Percentiles rank a stretch among this genome's conserved stretches.
These are phyloP conservation scores for Penicillium taxi DNA, from an alignment of 495 filamentous ascomycete species.

Conservation along the genomic window DNA sequence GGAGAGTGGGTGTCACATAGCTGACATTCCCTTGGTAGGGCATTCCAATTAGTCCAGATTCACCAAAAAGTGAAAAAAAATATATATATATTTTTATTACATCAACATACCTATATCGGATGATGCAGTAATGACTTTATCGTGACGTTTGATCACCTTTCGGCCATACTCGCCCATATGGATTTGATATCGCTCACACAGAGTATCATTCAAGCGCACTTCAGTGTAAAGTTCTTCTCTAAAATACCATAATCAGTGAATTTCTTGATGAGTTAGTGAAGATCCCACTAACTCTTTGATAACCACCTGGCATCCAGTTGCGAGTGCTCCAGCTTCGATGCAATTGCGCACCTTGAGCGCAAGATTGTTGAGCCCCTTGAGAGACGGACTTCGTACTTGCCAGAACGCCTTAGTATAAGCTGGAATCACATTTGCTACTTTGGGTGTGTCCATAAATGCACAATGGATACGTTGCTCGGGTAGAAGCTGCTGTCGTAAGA, in stretches of 20 bases:
- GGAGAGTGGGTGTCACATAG: constrained; percentile 55
- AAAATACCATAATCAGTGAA: background rate
- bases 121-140: constrained; percentile 42
- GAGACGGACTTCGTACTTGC: constrained; percentile 43
- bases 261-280: background rate
- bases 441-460: constrained; percentile 51
- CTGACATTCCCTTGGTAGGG: constrained; percentile 48
- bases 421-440: constrained; percentile 56
- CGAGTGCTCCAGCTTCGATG: constrained; percentile 51
- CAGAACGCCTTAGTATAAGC: constrained; percentile 46
- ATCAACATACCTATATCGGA: constrained; percentile 52
- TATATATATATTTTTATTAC: too few relatives aligned
- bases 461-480: constrained; percentile 53
- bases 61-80: background rate
- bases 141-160: constrained; percentile 37
- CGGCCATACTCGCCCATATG: constrained; percentile 45
- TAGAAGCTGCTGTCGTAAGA: constrained; percentile 56
- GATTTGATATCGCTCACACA: constrained; percentile 44
- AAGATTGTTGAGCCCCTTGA: constrained; percentile 40
- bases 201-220: constrained; percentile 51
- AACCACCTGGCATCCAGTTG: constrained; percentile 49
- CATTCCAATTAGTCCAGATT: background rate
- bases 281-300: constrained; percentile 30
- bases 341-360: constrained; percentile 47
- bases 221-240: constrained; percentile 47